Base-by-base conservation (phyloP, 805 yeast species). In the Metschnikowia proteae region DNA sequence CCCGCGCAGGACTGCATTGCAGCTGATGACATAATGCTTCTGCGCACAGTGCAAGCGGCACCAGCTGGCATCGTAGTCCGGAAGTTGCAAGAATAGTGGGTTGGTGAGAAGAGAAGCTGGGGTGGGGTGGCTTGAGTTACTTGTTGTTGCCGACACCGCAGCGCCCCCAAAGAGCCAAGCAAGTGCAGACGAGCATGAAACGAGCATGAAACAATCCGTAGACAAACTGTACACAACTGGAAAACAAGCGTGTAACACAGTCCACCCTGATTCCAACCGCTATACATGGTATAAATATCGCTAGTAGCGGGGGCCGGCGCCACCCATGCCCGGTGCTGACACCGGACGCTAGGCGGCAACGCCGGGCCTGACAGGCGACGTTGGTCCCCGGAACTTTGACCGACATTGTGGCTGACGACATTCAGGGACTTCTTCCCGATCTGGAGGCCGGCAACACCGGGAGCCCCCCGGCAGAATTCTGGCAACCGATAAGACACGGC, bases 11-110 rank as follows among this genome's bases (percentile, higher is more conserved):
- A 6, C 43, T 8, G 36, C 43, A n/a, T 8, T 1, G 9, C 3
- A 23, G 10, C 17, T 40, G 13, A 40, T 40, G 43, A 40, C 43
- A 40, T 30, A 40, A 40, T 40, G 34, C 36, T 31, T 31, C 23
- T 26, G 25, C 25, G 41, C 32, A 28, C 41, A 28, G 32, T 10
- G n/a, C 32, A 27, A 27, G 32, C 32, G 41, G 41, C 41, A 28
- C 26, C 22, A 25, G n/a, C 17, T n/a, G 27, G 25, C 23, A 17
- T 17, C 17, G 17, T 17, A 17, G 17, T 1, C 17, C 17, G 17
- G 17, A 17, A 1, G 17, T 17, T 17, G 17, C 17, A 17, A 17
- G 17, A 17, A 17, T 17, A 17, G 17, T 17, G 17, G 17, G 17
- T 17, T 17, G 17, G 17, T 2, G 17, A 17, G 17, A 17, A 17